A percentile compares a stretch with the other conserved stretches of the same genome.
Conservation (phyloP, 2,329 filamentous ascomycete species). For the Pestalotiopsis sp. region DNA sequence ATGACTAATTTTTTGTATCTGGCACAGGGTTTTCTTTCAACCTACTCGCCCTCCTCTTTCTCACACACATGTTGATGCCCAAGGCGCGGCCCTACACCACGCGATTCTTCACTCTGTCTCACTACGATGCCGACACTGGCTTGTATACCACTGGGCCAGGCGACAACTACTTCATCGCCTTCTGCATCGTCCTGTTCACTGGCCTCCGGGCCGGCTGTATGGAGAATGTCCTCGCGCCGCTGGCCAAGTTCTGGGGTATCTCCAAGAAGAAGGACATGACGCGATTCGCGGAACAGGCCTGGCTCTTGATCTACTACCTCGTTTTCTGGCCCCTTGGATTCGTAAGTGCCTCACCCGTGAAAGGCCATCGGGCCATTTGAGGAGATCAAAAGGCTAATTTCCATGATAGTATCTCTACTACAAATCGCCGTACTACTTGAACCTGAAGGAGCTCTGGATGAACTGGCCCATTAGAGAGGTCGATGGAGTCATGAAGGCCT, state of each 20-base stretch:
- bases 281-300: conserved; percentile 92
- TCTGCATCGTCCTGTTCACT: conserved; percentile 84
- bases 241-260: conserved; percentile 74
- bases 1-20: neutral
- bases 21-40: conserved; percentile 78
- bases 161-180: conserved; percentile 76
- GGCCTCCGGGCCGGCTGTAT: conserved; percentile 82
- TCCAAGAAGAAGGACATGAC: conserved; percentile 75
- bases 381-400: conserved; percentile 7
- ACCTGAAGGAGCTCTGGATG: conserved; percentile 79
- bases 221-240: conserved; percentile 82
- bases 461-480: conserved; percentile 82
- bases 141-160: conserved; percentile 78
- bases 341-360: conserved; percentile 53
- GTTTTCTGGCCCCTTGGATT: conserved; percentile 84
- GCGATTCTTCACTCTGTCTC: conserved; percentile 87
- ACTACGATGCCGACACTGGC: conserved; percentile 71
- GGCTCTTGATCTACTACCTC: conserved; percentile 83
- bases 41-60: conserved; percentile 78
- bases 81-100: conserved; percentile 76
- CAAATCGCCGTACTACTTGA: conserved; percentile 77
- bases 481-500: conserved; percentile 76
- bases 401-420: conserved; percentile 73
- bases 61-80: conserved; percentile 82
- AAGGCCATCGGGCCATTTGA: neutral